Base-by-base conservation (phyloP, 1,284 basidiomycete species). In the Fomitopsis pinicola region DNA sequence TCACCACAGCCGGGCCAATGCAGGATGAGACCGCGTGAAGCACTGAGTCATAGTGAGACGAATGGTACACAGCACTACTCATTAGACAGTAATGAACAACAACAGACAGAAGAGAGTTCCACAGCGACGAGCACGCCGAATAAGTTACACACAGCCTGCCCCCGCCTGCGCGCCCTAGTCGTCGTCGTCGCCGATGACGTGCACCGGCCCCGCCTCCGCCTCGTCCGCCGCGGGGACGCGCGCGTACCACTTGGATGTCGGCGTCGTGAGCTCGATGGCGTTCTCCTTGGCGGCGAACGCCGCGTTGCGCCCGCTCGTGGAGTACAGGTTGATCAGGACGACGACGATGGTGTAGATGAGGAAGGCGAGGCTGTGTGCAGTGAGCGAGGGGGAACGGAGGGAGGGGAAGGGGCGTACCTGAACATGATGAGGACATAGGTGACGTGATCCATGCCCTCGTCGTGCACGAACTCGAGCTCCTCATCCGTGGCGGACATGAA, bases 401-500 rank as follows among this genome's bases (percentile, higher is more conserved):
- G 62, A 57, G 38, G 54, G 53, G 46, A 48, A 57, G 48, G 30
- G n/a, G 69, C 77, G 56, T 55, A 87, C 85, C 91, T 94, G 75
- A 90, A 92, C 80, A 93, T 88, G 70, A 91, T 88, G 8, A 95
- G 78, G 48, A 91, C 81, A 69, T 96, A 96, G 0, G 93, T 92
- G 65, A 95, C 92, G 70, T 95, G 92, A 71, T 95, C 94, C 84
- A 95, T 89, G 55, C 83, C 89, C 38, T 79, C 77, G 28, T 82
- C 82, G 66, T 91, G 80, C 14, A 89, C 84, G 64, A 82, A 89
- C 38, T 80, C 70, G 45, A 96, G 77, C 72, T 96, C 92, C 76
- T 97, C 94, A 72, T 97, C 93, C 0, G 95, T 97, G 0, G 89
- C 94, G 14, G 91, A 91, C 84, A 96, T 94, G 80, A 97, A 97